phyloP scores from a whole-genome alignment of 148 eudicot species.

The Vaccinium vitisidaea region DNA sequence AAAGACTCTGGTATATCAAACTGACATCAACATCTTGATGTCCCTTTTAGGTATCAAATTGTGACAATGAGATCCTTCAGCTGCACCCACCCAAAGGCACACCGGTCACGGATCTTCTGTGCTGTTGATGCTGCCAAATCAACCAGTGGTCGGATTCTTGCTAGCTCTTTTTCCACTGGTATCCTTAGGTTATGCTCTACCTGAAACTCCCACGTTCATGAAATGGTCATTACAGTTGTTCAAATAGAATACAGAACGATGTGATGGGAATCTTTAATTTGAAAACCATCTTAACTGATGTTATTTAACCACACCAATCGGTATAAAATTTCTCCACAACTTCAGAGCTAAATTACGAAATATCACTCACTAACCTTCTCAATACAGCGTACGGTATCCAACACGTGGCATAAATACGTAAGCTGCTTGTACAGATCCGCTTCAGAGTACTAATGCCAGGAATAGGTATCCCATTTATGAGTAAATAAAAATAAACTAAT shows the following conservation, averaged over 20 bases:
- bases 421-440: constrained; percentile 93
- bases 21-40: constrained; percentile 11
- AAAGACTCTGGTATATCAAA: not conserved
- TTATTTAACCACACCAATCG: not conserved
- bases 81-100: constrained; percentile 97
- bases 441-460: constrained; percentile 64
- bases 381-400: constrained; percentile 73
- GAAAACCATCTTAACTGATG: not conserved
- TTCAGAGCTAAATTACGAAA: not conserved
- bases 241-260: no score
- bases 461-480: not conserved
- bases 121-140: constrained; percentile 55
- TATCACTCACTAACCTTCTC: constrained; percentile 56
- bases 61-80: constrained; percentile 56
- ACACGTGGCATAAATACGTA: constrained; percentile 70
- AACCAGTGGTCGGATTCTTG: constrained; percentile 56
- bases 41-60: constrained; percentile 22
- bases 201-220: constrained; percentile 30
- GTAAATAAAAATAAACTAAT: not conserved
- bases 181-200: constrained; percentile 53
- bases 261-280: not conserved
- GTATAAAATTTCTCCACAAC: not conserved
- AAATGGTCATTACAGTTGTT: not conserved
- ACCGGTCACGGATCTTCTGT: constrained; percentile 65
- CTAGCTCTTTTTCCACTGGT: constrained; percentile 59